Percentiles rank a stretch among this genome's conserved stretches.
These are phyloP conservation scores for Halophytophthora polymorphica DNA, from an alignment of 352 stramenopile genomes.

Conservation along the genomic window DNA sequence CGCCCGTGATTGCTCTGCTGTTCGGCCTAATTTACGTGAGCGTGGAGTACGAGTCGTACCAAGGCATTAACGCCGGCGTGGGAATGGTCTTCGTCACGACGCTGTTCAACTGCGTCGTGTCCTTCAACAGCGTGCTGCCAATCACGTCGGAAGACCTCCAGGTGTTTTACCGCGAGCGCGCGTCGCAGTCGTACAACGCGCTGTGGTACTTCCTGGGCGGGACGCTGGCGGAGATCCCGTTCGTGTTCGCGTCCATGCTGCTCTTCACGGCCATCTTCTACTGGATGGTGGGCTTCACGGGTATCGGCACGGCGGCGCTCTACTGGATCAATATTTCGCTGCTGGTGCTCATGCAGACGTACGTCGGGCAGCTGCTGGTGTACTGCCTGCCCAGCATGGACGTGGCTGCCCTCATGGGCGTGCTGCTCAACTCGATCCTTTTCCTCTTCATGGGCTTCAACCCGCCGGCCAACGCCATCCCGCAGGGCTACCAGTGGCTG, in stretches of 20 bases:
- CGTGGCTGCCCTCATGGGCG: conserved; percentile 32
- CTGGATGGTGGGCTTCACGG: conserved; percentile 51
- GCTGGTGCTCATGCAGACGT: conserved; percentile 46
- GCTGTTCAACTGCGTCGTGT: conserved; percentile 80
- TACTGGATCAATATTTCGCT: conserved; percentile 59
- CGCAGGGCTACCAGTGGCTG: conserved; percentile 53
- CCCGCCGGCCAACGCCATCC: conserved; percentile 39
- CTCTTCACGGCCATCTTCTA: conserved; percentile 60
- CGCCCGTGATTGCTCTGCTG: neutral
- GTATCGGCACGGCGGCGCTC: conserved; percentile 31
- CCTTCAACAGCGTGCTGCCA: conserved; percentile 67
- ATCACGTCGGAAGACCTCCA: conserved; percentile 62
- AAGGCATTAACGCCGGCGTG: conserved; percentile 51
- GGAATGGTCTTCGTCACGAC: conserved; percentile 86
- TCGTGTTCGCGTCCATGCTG: conserved; percentile 42
- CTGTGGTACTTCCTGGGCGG: conserved; percentile 69
- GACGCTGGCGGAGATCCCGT: conserved; percentile 72
- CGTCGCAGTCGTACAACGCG: conserved; percentile 80
- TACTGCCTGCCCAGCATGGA: conserved; percentile 44
- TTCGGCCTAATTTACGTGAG: conserved; percentile 8
- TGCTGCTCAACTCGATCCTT: conserved; percentile 53
- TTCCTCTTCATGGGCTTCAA: conserved; percentile 60
- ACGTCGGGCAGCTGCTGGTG: conserved; percentile 42
- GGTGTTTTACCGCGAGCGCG: conserved; percentile 88
- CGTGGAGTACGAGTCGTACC: conserved; percentile 14